Percentiles rank a stretch among this genome's conserved stretches.
Evolutionary conservation across 176 grass and related monocot species (phyloP).

Genomic region (Aegilops umbellulata): DNA sequence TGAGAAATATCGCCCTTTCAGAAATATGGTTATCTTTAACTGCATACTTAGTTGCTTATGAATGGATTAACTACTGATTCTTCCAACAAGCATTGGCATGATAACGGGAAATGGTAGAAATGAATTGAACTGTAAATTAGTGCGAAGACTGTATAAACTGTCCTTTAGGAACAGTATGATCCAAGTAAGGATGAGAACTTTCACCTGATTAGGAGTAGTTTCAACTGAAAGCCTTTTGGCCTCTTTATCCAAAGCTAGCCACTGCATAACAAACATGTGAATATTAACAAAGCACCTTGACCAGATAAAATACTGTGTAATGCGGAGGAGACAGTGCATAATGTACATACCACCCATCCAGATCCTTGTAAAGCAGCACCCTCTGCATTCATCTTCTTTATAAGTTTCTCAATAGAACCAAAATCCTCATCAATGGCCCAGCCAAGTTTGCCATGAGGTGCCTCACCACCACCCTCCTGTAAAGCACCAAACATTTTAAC

Average conservation of each 20-base stretch:
- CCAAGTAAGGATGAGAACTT: conserved; percentile 16
- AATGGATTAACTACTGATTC: neutral
- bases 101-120: neutral
- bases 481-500: conserved; percentile 6
- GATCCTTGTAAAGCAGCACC: conserved; percentile 98
- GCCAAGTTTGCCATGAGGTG: conserved; percentile 74
- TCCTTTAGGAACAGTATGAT: neutral
- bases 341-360: conserved; percentile 93
- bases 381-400: conserved; percentile 95
- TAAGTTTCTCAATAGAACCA: conserved; percentile 73
- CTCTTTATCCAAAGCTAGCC: conserved; percentile 92
- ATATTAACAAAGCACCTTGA: conserved; percentile 3
- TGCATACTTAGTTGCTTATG: neutral
- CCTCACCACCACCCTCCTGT: conserved; percentile 92
- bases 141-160: neutral
- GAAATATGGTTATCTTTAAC: too few species aligned
- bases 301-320: neutral
- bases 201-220: conserved; percentile 97
- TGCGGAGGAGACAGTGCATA: neutral
- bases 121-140: neutral
- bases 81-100: neutral
- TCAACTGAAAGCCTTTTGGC: conserved; percentile 87
- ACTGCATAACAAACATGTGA: conserved; percentile 45
- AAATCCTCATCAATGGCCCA: conserved; percentile 96
- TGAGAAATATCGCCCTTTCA: too few species aligned